Evolutionary conservation across 2,329 filamentous ascomycete species (phyloP), one percentile per base, ranked within the genome.

Genomic region (Scytalidium sp.): DNA sequence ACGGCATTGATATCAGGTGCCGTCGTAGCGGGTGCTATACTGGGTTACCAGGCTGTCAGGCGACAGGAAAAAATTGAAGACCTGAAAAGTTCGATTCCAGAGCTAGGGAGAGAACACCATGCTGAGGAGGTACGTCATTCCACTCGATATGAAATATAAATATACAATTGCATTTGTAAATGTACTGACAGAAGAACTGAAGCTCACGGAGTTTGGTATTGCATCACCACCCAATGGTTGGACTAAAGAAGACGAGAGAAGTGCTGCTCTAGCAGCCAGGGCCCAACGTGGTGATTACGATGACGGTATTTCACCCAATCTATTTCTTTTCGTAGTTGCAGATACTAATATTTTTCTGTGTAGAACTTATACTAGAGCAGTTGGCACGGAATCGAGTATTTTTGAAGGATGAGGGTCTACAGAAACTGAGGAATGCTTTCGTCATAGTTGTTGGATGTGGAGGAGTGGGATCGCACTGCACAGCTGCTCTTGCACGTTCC

Each of bases 311-410:
- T 43, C 40, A 15, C 22, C n/a, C 23, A 19, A 6, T 15, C 41
- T 44, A 32, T 22, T 3, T 36, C 11, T 36, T 36, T 15, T 36
- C 17, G 5, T 36, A 36, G 7, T 15, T 36, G 5, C 32, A 36
- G 17, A 36, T 11, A 15, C 32, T 46, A 23, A 42, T 19, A 47
- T 22, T 29, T n/a, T 19, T 5, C 32, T 36, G 32, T n/a, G n/a
- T 56, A 84, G 92, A 94, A 61, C 79, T 99, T 41, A 93, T 97
- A 50, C 80, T 96, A 43, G 94, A 99, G 71, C 94, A 99, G 68
- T 80, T 99, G 11, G 92, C 93, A 2, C 85, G 94, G 45, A 97
- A 97, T 67, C 83, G 89, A 47, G 91, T 94, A 23, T 99, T 99
- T 65, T 81, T 99, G 10, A 90, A 81, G 13, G 84, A 93, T 23